phyloP scores from a whole-genome alignment of 2,329 filamentous ascomycete genomes.

The Didymella arachidicola region DNA sequence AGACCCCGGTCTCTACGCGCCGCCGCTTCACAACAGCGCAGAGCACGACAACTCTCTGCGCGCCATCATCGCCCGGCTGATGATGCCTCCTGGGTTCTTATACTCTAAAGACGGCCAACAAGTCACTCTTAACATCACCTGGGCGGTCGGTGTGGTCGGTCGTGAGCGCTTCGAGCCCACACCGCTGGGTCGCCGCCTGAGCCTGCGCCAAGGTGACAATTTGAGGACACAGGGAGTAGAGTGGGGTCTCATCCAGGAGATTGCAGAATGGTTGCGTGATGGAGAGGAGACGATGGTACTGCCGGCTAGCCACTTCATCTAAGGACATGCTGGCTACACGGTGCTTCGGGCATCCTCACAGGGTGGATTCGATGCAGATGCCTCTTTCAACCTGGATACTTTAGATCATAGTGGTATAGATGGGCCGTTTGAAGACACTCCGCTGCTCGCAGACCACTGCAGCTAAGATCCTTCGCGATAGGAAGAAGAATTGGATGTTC shows the following conservation, averaged over 20 bases:
- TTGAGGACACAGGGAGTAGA: background rate
- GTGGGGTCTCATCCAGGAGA: constrained; percentile 4
- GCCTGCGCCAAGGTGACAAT: constrained; percentile 4
- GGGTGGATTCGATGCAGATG: background rate
- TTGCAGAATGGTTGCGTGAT: background rate
- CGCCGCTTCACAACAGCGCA: constrained; percentile 2
- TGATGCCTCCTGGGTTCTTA: constrained; percentile 3
- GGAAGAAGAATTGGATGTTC: too few relatives aligned
- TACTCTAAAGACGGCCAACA: constrained; percentile 1
- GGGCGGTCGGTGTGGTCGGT: constrained; percentile 17
- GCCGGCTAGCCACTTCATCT: background rate
- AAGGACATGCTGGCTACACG: background rate
- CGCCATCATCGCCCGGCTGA: constrained; percentile 11
- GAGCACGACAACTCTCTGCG: constrained; percentile 5
- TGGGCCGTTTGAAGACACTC: too few relatives aligned
- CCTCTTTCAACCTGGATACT: background rate
- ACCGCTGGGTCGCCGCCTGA: background rate
- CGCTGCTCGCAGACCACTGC: too few relatives aligned
- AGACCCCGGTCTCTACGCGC: constrained; percentile 19
- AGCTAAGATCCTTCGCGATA: too few relatives aligned
- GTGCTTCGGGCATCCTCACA: background rate
- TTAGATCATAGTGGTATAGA: background rate
- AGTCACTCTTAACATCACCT: constrained; percentile 15
- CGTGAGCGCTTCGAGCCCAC: constrained; percentile 14
- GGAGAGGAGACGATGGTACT: background rate